Percentiles rank a stretch among this genome's conserved stretches.
These are phyloP conservation scores for Alternaria sp. DNA, from an alignment of 2,329 filamentous ascomycete species.

Conservation along the genomic window DNA sequence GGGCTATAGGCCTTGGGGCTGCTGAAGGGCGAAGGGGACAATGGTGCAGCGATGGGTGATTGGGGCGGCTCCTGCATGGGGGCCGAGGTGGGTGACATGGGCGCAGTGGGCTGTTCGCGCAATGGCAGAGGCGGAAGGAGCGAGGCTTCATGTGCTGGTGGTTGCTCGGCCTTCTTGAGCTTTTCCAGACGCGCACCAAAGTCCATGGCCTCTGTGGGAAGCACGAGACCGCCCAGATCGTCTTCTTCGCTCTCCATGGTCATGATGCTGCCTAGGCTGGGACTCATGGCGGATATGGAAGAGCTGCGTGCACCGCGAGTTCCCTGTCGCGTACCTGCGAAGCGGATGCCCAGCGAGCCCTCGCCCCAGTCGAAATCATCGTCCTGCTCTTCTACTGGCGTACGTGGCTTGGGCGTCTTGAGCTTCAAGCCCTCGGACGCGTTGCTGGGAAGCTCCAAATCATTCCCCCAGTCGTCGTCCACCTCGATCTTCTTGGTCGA, in stretches of 20 bases:
- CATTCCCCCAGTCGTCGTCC: slow-evolving; percentile 61
- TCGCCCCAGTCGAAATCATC: slow-evolving; percentile 94
- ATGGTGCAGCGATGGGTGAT: slow-evolving; percentile 26
- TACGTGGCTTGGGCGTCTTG: slow-evolving; percentile 56
- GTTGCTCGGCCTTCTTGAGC: slow-evolving; percentile 63
- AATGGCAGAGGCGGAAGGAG: slow-evolving; percentile 29
- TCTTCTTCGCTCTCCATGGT: slow-evolving; percentile 95
- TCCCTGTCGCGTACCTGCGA: slow-evolving; percentile 84
- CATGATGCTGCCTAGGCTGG: slow-evolving; percentile 89
- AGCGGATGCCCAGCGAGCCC: slow-evolving; percentile 88
- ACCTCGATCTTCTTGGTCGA: slow-evolving; percentile 55
- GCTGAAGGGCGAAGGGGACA: slow-evolving; percentile 29
- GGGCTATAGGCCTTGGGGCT: slow-evolving; percentile 25
- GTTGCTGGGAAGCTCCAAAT: slow-evolving; percentile 56
- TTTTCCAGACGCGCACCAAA: slow-evolving; percentile 80
- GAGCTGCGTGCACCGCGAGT: slow-evolving; percentile 83
- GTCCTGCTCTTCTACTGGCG: slow-evolving; percentile 67
- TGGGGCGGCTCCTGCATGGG: slow-evolving; percentile 17
- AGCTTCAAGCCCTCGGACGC: slow-evolving; percentile 50
- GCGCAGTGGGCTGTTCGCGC: slow-evolving; percentile 39
- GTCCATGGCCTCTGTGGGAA: slow-evolving; percentile 84
- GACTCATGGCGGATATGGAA: slow-evolving; percentile 86
- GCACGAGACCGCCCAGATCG: slow-evolving; percentile 84
- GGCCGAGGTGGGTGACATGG: slow-evolving; percentile 24
- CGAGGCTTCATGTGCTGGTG: slow-evolving; percentile 24